A percentile compares a stretch with the other conserved stretches of the same genome.
Evolutionary conservation across 495 filamentous ascomycete species (phyloP).

Genomic region (Aspergillus nidulans): DNA sequence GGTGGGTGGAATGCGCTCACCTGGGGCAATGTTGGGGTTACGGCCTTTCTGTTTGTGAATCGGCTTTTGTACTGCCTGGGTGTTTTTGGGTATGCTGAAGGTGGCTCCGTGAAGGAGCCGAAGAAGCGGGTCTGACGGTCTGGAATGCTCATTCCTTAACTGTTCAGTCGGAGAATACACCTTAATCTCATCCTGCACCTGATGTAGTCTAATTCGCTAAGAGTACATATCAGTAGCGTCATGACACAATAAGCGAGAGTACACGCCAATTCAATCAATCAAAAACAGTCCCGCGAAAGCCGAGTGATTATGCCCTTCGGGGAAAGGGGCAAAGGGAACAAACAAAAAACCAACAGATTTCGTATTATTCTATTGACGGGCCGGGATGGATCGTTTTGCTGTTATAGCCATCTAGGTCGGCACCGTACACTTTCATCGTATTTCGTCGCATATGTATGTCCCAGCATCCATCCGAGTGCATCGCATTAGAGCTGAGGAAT

Average conservation of each 20-base stretch:
- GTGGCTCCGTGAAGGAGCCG: conserved; percentile 33
- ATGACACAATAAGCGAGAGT: neutral
- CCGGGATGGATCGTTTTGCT: neutral
- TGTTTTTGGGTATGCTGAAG: conserved; percentile 52
- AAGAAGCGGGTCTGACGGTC: conserved; percentile 10
- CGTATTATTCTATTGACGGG: neutral
- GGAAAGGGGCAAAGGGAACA: too few species aligned
- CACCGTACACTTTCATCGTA: neutral
- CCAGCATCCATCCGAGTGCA: neutral
- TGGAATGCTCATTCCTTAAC: too few species aligned
- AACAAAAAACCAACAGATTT: neutral
- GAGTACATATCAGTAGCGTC: neutral
- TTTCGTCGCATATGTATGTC: neutral
- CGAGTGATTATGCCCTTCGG: neutral
- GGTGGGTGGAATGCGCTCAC: conserved; percentile 62
- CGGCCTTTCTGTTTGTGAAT: conserved; percentile 50
- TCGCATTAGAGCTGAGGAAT: neutral
- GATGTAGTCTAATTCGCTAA: neutral
- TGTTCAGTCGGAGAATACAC: neutral
- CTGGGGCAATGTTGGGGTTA: conserved; percentile 70
- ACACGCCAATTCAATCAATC: neutral
- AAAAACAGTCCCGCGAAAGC: neutral
- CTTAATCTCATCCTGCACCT: neutral
- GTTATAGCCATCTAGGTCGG: neutral
- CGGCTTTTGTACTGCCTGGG: conserved; percentile 55